These are phyloP conservation scores for Neurospora sp. DNA, from an alignment of 495 filamentous ascomycete species.

Conservation along the genomic window DNA sequence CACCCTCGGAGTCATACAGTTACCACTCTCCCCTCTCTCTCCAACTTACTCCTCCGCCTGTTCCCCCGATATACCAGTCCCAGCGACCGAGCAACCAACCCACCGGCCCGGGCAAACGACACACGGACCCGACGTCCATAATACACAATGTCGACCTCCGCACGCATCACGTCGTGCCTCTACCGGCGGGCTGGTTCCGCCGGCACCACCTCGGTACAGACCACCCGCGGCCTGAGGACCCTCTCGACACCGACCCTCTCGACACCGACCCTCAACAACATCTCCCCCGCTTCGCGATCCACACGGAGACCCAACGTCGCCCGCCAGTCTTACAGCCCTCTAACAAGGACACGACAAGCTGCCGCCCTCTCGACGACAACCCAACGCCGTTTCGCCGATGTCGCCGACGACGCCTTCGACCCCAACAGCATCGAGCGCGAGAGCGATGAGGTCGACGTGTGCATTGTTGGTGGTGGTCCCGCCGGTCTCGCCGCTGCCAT, in stretches of 20 bases:
- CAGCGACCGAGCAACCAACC: background rate
- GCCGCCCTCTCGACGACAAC: constrained; percentile 22
- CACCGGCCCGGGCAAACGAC: background rate
- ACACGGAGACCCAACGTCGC: constrained; percentile 1
- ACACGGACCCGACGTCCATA: background rate
- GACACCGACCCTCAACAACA: constrained; percentile 3
- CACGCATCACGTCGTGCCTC: constrained; percentile 19
- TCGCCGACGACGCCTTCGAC: constrained; percentile 55
- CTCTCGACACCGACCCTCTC: constrained; percentile 12
- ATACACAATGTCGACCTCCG: constrained; percentile 17
- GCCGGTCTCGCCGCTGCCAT: constrained; percentile 91
- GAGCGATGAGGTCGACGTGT: constrained; percentile 88
- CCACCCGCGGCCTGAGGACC: constrained; percentile 7
- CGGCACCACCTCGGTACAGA: constrained; percentile 3
- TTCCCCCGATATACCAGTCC: background rate
- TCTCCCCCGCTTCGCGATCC: constrained; percentile 1
- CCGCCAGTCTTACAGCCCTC: background rate
- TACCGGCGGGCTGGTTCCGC: constrained; percentile 16
- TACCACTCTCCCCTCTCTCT: background rate
- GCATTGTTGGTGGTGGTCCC: constrained; percentile 91
- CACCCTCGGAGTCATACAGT: background rate
- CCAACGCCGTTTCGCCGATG: constrained; percentile 40
- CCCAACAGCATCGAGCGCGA: constrained; percentile 69
- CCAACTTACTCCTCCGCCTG: background rate
- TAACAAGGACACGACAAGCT: background rate